Evolutionary conservation across 805 yeast species (phyloP).

Genomic region (Pachysolen tannophilus): DNA sequence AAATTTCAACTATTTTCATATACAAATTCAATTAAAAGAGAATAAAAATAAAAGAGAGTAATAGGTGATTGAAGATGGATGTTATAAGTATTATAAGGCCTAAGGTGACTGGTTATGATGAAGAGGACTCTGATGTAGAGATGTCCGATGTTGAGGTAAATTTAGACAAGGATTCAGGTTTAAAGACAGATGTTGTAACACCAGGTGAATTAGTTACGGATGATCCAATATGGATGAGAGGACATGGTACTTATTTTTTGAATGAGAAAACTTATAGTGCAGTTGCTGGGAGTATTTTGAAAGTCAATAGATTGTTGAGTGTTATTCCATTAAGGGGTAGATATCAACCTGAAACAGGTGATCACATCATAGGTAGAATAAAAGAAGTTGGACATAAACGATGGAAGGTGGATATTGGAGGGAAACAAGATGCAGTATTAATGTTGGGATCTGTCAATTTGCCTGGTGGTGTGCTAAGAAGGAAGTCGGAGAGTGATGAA

Average conservation of each 20-base stretch:
- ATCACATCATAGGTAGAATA: conserved; percentile 88
- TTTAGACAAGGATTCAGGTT: conserved; percentile 18
- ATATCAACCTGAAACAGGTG: conserved; percentile 93
- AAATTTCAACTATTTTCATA: too few relatives aligned
- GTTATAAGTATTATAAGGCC: conserved; percentile 22
- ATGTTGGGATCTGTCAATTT: conserved; percentile 93
- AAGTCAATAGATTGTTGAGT: conserved; percentile 80
- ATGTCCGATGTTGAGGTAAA: conserved; percentile 21
- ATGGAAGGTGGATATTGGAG: conserved; percentile 97
- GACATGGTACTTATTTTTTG: conserved; percentile 88
- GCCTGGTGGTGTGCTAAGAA: conserved; percentile 93
- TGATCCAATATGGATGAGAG: conserved; percentile 97
- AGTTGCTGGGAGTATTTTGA: conserved; percentile 83
- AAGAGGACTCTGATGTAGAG: conserved; percentile 17
- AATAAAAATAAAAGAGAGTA: too few relatives aligned
- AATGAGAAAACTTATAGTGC: conserved; percentile 76
- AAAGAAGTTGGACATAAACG: conserved; percentile 90
- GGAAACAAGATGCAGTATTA: conserved; percentile 84
- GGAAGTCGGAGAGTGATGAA: conserved; percentile 94
- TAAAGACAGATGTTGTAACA: conserved; percentile 48
- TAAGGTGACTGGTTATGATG: conserved; percentile 3
- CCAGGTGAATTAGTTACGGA: conserved; percentile 97
- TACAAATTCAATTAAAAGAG: too few relatives aligned
- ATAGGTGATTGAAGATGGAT: conserved; percentile 11
- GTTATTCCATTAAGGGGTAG: conserved; percentile 83